phyloP scores from a whole-genome alignment of 192 early-diverging fungal genomes.

The Irineochytrium annulatum region DNA sequence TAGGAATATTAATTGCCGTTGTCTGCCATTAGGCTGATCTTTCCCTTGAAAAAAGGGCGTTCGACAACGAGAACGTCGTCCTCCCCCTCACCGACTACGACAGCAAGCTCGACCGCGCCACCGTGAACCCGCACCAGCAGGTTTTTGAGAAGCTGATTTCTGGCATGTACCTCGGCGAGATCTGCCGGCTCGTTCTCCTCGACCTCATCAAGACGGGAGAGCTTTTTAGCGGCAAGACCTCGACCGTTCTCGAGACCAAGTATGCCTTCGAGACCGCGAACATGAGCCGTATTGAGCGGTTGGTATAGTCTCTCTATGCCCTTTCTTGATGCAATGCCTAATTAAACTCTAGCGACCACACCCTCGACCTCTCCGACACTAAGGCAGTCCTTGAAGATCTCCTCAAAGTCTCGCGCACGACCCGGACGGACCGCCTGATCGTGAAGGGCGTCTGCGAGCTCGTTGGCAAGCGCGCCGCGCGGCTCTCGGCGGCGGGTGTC shows the following conservation, averaged over 20 bases:
- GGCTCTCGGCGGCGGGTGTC: slow-evolving; percentile 61
- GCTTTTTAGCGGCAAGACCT: slow-evolving; percentile 64
- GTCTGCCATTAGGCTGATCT: background rate
- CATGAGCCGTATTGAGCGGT: slow-evolving; percentile 53
- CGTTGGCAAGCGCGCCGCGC: slow-evolving; percentile 76
- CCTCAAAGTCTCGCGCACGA: slow-evolving; percentile 55
- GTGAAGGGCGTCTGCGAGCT: slow-evolving; percentile 67
- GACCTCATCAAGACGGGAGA: slow-evolving; percentile 77
- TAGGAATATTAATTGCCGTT: background rate
- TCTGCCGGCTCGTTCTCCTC: slow-evolving; percentile 72
- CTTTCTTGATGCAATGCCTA: background rate
- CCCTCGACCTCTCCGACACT: slow-evolving; percentile 54
- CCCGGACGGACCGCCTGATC: slow-evolving; percentile 61
- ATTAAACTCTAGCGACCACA: slow-evolving; percentile 43
- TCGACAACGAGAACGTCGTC: slow-evolving; percentile 70
- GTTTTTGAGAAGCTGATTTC: slow-evolving; percentile 96
- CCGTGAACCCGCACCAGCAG: slow-evolving; percentile 76
- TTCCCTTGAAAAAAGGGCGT: slow-evolving; percentile 1
- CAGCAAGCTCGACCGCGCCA: slow-evolving; percentile 68
- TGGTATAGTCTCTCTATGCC: background rate
- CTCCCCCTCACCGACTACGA: slow-evolving; percentile 86
- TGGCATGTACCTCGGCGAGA: slow-evolving; percentile 91
- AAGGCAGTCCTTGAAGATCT: slow-evolving; percentile 58
- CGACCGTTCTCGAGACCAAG: slow-evolving; percentile 62
- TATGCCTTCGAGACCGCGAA: slow-evolving; percentile 65